Base-by-base conservation (phyloP, 2,329 filamentous ascomycete genomes). In the Biscogniauxia marginata region DNA sequence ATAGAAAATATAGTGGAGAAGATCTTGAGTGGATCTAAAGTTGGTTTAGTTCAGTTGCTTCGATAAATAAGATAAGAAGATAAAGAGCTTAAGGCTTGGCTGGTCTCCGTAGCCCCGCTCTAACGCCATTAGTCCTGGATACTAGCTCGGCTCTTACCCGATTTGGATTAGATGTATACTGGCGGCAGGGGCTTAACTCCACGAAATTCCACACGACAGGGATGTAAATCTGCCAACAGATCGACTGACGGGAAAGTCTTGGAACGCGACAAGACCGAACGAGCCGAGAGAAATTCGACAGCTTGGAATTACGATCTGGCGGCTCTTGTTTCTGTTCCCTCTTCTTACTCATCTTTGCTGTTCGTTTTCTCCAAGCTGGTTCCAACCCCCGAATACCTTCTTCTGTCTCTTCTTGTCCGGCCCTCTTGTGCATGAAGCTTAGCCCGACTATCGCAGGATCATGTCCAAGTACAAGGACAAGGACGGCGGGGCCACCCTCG, bases 401-500 rank as follows among this genome's bases (percentile, higher is more conserved):
- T 46, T 11, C 18, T 11, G n/a, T 21, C 4, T 19, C 44, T 46
- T 4, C 20, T 46, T 20, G 18, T 44, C 18, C 18, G 16, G 18
- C 20, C 7, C 16, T 46, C 4, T n/a, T 25, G 11, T 7, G 20
- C 46, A 22, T 7, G 19, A 24, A 47, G 6, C 49, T 39, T 11
- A 24, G 19, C 51, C 49, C 52, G 45, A 56, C 30, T 44, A 5
- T 13, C 43, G 54, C n/a, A n/a, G n/a, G n/a, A n/a, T 21, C 50
- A 67, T 67, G 63, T 65, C 63, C 46, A 67, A 62, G 65, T 86
- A 84, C 74, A 88, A 87, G 74, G 85, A 88, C 75, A 85, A 86
- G 74, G 81, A 85, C 64, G 77, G 77, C 62, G 83, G 84, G 66
- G 79, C 84, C 56, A 4, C 30, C 30, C 75, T 87, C 62, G 71